These are phyloP conservation scores for Hypsizygus ulmarius DNA, from an alignment of 1,284 basidiomycete genomes.

Conservation along the genomic window DNA sequence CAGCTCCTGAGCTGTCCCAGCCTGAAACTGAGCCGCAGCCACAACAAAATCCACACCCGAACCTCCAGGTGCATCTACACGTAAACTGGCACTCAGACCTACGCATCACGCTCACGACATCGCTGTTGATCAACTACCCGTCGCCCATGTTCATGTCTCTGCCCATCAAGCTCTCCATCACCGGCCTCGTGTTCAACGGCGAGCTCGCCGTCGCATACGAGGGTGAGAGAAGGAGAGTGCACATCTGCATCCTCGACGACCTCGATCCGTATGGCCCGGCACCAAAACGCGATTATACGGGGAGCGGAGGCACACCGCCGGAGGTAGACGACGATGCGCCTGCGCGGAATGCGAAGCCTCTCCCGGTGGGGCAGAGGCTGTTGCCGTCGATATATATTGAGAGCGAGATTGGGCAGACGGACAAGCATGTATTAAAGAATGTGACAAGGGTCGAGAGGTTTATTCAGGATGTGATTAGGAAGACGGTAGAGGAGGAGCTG, in stretches of 20 bases:
- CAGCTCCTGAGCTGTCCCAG: conserved; percentile 15
- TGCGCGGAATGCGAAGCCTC: conserved; percentile 49
- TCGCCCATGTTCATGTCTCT: conserved; percentile 94
- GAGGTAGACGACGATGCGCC: conserved; percentile 29
- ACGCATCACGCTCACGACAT: conserved; percentile 85
- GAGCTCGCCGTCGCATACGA: conserved; percentile 92
- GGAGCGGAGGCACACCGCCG: conserved; percentile 27
- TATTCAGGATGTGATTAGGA: conserved; percentile 91
- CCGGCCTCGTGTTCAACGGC: conserved; percentile 82
- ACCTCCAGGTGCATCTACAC: conserved; percentile 74
- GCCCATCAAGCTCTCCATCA: conserved; percentile 89
- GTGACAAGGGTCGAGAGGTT: conserved; percentile 96
- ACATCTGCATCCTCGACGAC: conserved; percentile 87
- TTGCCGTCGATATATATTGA: conserved; percentile 94
- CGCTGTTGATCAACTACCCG: conserved; percentile 94
- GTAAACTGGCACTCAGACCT: conserved; percentile 77
- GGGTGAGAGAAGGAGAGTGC: conserved; percentile 75
- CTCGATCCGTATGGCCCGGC: conserved; percentile 75
- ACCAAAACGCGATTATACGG: conserved; percentile 40
- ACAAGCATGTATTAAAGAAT: conserved; percentile 95
- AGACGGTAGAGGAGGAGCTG: conserved; percentile 90
- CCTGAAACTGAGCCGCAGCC: conserved; percentile 23
- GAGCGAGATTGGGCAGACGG: conserved; percentile 93
- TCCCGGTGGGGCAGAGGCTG: conserved; percentile 80
- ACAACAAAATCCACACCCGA: conserved; percentile 47